Evolutionary conservation across 108 stramenopile genomes (phyloP), one percentile per base, ranked within the genome.

Genomic region (Tribonema minus): DNA sequence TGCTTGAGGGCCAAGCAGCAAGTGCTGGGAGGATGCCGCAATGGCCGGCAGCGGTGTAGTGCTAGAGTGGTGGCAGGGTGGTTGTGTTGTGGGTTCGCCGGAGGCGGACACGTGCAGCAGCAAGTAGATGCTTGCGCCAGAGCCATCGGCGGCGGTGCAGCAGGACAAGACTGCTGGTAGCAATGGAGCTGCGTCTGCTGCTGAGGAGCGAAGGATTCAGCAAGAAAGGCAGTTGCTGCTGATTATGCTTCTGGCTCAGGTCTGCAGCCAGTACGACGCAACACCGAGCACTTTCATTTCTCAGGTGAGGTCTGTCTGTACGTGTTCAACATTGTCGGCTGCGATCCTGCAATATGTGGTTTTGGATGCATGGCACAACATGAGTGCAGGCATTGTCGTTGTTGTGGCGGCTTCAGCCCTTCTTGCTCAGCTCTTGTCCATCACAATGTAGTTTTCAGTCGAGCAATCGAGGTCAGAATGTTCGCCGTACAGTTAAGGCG

Each of bases 271-370:
- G 61, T 93, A 94, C 76, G 92, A 93, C 71, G 88, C 93, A 35
- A 93, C 95, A 0, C 95, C 95, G 7, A 88, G 90, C 67, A 94
- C 93, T n/a, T 96, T 93, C 83, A 91, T 91, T 0, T 90, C 68
- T 27, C 74, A 75, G 74, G 74, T 75, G 37, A 9, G 37, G 31
- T 29, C 7, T 29, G 58, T 32, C 20, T 3, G 26, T 12, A 33
- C 25, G 26, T 0, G 27, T 15, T 46, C 41, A n/a, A n/a, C n/a
- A n/a, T n/a, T n/a, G n/a, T n/a, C n/a, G n/a, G n/a, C n/a, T n/a
- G n/a, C n/a, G n/a, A n/a, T n/a, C n/a, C n/a, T n/a, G n/a, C n/a
- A n/a, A n/a, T n/a, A n/a, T n/a, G n/a, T n/a, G n/a, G n/a, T 46
- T 20, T 46, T 9, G 15, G 15, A 23, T 1, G 4, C 0, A 23